Conservation (phyloP, 1,139 yeast genomes). For the Dujonia santamariae region DNA sequence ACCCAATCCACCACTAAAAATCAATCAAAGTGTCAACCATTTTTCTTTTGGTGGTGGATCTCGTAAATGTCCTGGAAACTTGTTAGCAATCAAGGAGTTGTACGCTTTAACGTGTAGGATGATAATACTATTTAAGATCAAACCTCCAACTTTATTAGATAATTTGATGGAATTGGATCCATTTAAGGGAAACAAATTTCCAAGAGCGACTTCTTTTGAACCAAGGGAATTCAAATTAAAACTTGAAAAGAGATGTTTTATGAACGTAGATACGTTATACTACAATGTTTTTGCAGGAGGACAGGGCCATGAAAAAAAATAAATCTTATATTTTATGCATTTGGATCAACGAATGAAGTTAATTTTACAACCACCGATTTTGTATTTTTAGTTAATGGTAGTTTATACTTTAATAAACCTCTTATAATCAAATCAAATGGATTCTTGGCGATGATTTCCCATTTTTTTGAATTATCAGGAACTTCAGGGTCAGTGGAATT, state of each 20-base stretch:
- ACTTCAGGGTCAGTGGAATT: slow-evolving; percentile 11
- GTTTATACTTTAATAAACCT: slow-evolving; percentile 74
- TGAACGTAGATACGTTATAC: slow-evolving; percentile 21
- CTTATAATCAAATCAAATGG: slow-evolving; percentile 86
- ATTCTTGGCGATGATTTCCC: slow-evolving; percentile 74
- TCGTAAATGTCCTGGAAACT: slow-evolving; percentile 66
- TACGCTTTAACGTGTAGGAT: slow-evolving; percentile 39
- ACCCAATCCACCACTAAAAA: slow-evolving; percentile 4
- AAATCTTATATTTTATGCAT: not conserved
- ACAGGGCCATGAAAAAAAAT: not conserved
- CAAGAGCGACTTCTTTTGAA: slow-evolving; percentile 59
- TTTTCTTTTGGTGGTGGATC: slow-evolving; percentile 71
- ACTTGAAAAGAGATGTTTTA: slow-evolving; percentile 20
- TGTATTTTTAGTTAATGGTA: slow-evolving; percentile 59
- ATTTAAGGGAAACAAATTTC: slow-evolving; percentile 43
- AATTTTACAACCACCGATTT: slow-evolving; percentile 64
- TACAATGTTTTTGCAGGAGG: not conserved
- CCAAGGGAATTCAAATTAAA: slow-evolving; percentile 44
- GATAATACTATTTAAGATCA: slow-evolving; percentile 35
- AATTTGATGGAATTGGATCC: slow-evolving; percentile 46
- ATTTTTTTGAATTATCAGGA: slow-evolving; percentile 52
- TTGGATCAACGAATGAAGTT: slow-evolving; percentile 58
- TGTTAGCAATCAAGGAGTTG: slow-evolving; percentile 60
- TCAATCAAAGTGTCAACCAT: slow-evolving; percentile 41
- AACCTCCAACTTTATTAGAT: slow-evolving; percentile 30